These are phyloP conservation scores for Debaryomyces hansenii DNA, from an alignment of 805 yeast species.

Conservation along the genomic window DNA sequence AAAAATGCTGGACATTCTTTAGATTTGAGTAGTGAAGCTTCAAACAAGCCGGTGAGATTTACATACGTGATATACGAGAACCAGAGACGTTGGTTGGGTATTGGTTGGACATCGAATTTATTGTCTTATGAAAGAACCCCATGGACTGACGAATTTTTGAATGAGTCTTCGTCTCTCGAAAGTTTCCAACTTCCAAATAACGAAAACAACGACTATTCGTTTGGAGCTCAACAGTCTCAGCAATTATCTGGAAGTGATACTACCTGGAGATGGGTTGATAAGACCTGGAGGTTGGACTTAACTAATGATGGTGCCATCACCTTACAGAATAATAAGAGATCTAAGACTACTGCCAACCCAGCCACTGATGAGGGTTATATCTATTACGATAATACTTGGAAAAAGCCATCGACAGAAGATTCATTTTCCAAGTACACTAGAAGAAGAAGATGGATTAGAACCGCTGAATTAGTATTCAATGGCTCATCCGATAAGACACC, in stretches of 20 bases:
- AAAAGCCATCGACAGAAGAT: slow-evolving; percentile 83
- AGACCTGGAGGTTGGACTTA: slow-evolving; percentile 85
- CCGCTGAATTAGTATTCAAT: slow-evolving; percentile 73
- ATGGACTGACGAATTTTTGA: slow-evolving; percentile 95
- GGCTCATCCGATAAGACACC: background rate
- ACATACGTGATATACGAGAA: slow-evolving; percentile 92
- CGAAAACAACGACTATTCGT: slow-evolving; percentile 31
- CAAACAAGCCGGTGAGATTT: slow-evolving; percentile 62
- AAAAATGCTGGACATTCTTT: slow-evolving; percentile 27
- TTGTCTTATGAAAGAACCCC: slow-evolving; percentile 91
- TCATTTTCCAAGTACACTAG: slow-evolving; percentile 89
- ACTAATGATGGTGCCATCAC: slow-evolving; percentile 86
- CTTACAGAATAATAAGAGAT: slow-evolving; percentile 57
- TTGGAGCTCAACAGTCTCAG: slow-evolving; percentile 29
- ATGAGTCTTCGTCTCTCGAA: slow-evolving; percentile 78
- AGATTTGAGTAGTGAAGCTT: slow-evolving; percentile 12
- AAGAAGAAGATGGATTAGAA: slow-evolving; percentile 93
- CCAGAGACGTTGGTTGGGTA: slow-evolving; percentile 96
- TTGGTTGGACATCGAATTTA: slow-evolving; percentile 95
- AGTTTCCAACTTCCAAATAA: slow-evolving; percentile 79
- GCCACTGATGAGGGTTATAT: slow-evolving; percentile 80
- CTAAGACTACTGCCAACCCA: slow-evolving; percentile 67
- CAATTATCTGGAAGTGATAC: slow-evolving; percentile 54
- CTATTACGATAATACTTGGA: slow-evolving; percentile 93
- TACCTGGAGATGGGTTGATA: slow-evolving; percentile 94